Conservation (phyloP, 768 basidiomycete species). For the Heimioporus sp. region DNA sequence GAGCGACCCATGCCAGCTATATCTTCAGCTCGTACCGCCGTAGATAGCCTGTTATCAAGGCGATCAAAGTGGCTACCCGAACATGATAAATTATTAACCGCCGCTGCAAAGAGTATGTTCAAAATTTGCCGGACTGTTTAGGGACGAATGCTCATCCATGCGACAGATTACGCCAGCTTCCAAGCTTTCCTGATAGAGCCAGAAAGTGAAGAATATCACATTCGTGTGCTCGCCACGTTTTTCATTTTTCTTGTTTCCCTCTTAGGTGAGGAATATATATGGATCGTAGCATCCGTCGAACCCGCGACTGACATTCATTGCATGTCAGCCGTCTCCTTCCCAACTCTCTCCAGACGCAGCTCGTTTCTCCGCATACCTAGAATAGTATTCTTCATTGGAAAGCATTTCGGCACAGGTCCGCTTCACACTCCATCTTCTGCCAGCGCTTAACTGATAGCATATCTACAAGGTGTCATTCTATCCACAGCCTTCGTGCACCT, state of each 20-base stretch:
- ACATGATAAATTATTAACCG: background rate
- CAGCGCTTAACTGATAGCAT: background rate
- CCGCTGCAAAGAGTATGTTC: background rate
- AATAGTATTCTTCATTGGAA: conserved; percentile 78
- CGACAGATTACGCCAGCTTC: background rate
- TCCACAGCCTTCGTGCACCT: conserved; percentile 84
- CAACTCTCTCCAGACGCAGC: conserved; percentile 55
- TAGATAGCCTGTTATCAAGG: background rate
- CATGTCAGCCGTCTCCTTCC: conserved; percentile 65
- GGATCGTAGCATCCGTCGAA: background rate
- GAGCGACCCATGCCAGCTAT: background rate
- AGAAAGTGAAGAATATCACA: background rate
- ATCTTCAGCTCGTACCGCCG: background rate
- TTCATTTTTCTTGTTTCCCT: conserved; percentile 61
- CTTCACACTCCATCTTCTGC: background rate
- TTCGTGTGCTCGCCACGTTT: conserved; percentile 23
- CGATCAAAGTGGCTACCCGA: background rate
- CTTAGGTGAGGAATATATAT: conserved; percentile 48
- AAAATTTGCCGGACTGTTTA: background rate
- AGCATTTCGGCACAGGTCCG: conserved; percentile 79
- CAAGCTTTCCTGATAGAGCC: background rate
- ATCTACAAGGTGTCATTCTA: conserved; percentile 63
- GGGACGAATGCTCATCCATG: background rate
- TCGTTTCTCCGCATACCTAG: conserved; percentile 59
- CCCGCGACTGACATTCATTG: background rate